Base-by-base conservation (phyloP, 768 basidiomycete species). In the Cubamyces lactineus region DNA sequence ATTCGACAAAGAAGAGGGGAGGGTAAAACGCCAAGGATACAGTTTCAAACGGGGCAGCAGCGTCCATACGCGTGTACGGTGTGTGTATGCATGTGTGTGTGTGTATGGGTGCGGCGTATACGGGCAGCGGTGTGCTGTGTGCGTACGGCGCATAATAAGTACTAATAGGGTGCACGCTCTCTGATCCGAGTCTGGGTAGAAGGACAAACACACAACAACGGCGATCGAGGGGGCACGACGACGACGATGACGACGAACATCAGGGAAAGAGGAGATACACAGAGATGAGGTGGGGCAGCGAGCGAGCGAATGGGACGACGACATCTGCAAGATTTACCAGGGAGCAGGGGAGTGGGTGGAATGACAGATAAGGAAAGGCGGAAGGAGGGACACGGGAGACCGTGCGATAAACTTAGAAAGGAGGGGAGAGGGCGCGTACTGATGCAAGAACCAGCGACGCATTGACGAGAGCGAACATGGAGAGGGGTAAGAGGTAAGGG, bases 11-110 rank as follows among this genome's bases (percentile, higher is more conserved):
- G 19, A 3, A 28, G 7, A 28, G 7, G 28, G 4, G 34, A 24
- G 39, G 30, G 42, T 40, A 46, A 51, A 54, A 52, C 45, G 54
- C 53, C 59, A 61, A 54, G 30, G 59, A 61, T 61, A 61, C 59
- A 61, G 43, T 28, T 49, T 56, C 55, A 47, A 21, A 45, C 53
- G 52, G 55, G 55, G 28, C 12, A 53, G 45, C 46, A 54, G 53
- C 59, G 59, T 61, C 59, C 59, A 61, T 61, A 28, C 28, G 28
- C 28, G 28, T 28, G 28, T 3, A 28, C n/a, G n/a, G n/a, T n/a
- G n/a, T n/a, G 53, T 39, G 46, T 48, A 46, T 23, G 26, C 15
- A 7, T 17, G 39, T 59, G 57, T 24, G 21, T 21, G 53, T 61
- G 59, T 53, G 58, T 34, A 59, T 39, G 48, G 23, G 15, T 15